Percentiles rank a stretch among this genome's conserved stretches.
These are phyloP conservation scores for Pleurotus tuber-regium DNA, from an alignment of 768 basidiomycete species.

Conservation along the genomic window DNA sequence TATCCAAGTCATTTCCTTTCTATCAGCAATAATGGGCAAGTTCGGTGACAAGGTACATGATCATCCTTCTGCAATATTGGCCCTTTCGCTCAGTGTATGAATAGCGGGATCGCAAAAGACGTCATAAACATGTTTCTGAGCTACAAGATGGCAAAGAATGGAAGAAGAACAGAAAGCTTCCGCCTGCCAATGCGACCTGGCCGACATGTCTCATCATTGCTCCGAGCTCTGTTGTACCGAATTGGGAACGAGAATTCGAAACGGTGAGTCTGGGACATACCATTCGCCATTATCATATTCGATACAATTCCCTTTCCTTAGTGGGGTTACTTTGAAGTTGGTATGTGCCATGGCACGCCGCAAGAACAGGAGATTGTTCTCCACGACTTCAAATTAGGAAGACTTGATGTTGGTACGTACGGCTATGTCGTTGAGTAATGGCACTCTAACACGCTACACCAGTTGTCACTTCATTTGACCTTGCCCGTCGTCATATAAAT, in stretches of 20 bases:
- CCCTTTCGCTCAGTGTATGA: background rate
- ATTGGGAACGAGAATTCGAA: constrained; percentile 89
- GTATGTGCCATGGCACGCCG: constrained; percentile 55
- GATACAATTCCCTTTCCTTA: constrained; percentile 24
- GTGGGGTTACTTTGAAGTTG: constrained; percentile 96
- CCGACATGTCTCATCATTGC: constrained; percentile 87
- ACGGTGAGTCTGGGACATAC: too few species aligned
- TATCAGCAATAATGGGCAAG: constrained; percentile 92
- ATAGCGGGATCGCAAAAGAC: constrained; percentile 59
- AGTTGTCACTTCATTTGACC: constrained; percentile 85
- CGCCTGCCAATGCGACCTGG: constrained; percentile 72
- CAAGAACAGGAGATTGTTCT: constrained; percentile 57
- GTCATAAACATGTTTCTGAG: constrained; percentile 61
- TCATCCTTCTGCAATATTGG: background rate
- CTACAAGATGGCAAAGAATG: constrained; percentile 61
- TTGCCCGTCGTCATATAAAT: constrained; percentile 69
- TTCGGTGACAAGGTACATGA: constrained; percentile 41
- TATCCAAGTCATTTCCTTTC: constrained; percentile 86
- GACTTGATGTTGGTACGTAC: constrained; percentile 77
- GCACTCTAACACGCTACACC: background rate
- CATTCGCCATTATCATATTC: too few species aligned
- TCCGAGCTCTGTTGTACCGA: constrained; percentile 78
- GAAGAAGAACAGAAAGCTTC: constrained; percentile 50
- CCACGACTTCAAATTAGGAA: constrained; percentile 74
- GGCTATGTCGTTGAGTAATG: constrained; percentile 2